phyloP scores from a whole-genome alignment of 306 rosid genomes.

The Oxytropis ochrocephala region DNA sequence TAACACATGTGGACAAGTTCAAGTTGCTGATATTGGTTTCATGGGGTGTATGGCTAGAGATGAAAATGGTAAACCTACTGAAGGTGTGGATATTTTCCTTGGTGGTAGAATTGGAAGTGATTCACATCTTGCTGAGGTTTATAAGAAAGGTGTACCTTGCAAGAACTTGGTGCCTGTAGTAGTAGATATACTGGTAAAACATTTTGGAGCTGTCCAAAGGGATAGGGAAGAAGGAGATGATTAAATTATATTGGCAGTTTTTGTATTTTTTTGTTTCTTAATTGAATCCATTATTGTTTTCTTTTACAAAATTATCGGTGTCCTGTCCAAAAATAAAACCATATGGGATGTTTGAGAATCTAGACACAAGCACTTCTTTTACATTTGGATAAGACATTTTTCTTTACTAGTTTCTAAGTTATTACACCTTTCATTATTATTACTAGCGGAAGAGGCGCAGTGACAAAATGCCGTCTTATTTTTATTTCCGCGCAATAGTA shows the following conservation, averaged over 20 bases:
- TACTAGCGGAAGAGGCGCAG: too few relatives aligned
- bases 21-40: conserved; percentile 96
- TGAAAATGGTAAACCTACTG: conserved; percentile 71
- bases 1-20: conserved; percentile 85
- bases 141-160: conserved; percentile 87
- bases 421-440: neutral
- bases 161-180: conserved; percentile 82
- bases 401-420: neutral
- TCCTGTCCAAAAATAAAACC: neutral
- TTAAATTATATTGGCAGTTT: conserved; percentile 5
- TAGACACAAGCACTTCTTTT: neutral
- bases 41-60: conserved; percentile 97
- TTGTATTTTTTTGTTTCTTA: neutral
- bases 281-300: neutral
- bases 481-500: too few relatives aligned
- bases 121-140: conserved; percentile 75
- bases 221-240: conserved; percentile 75
- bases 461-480: too few relatives aligned
- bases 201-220: conserved; percentile 78
- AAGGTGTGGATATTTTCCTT: conserved; percentile 74
- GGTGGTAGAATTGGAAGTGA: conserved; percentile 96
- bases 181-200: conserved; percentile 58
- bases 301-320: neutral
- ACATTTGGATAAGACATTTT: neutral
- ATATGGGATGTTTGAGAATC: neutral